These are phyloP conservation scores for Rubus parviflorus DNA, from an alignment of 306 rosid species.

Conservation along the genomic window DNA sequence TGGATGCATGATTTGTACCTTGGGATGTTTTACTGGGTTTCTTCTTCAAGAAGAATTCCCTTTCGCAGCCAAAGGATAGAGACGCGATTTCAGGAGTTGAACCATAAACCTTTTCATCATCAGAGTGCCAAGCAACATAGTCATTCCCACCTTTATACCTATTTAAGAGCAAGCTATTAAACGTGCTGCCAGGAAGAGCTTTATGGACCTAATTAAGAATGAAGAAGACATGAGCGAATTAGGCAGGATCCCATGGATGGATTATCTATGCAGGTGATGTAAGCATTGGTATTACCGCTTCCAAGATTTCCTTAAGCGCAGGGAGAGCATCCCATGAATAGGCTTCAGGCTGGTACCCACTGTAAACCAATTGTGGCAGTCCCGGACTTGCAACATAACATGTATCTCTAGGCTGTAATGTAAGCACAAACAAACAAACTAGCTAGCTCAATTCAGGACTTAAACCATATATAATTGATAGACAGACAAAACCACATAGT, in stretches of 20 bases:
- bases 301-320: constrained; percentile 66
- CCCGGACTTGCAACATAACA: constrained; percentile 91
- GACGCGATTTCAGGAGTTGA: constrained; percentile 85
- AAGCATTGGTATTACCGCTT: constrained; percentile 51
- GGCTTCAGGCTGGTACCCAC: constrained; percentile 81
- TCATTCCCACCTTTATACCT: constrained; percentile 87
- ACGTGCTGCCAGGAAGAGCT: constrained; percentile 86
- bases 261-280: background rate
- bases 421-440: constrained; percentile 17
- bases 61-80: constrained; percentile 79
- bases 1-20: constrained; percentile 41
- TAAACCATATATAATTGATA: background rate
- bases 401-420: constrained; percentile 89
- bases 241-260: too few relatives aligned
- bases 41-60: constrained; percentile 81
- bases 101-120: constrained; percentile 89
- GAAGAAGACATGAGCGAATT: background rate
- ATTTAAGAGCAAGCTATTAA: constrained; percentile 85
- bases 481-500: too few relatives aligned
- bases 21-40: constrained; percentile 46
- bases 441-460: background rate
- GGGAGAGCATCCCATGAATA: constrained; percentile 88
- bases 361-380: constrained; percentile 65
- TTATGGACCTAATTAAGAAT: constrained; percentile 63
- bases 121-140: constrained; percentile 94